phyloP scores from a whole-genome alignment of 2,329 filamentous ascomycete species.

The Colletotrichum sp. region DNA sequence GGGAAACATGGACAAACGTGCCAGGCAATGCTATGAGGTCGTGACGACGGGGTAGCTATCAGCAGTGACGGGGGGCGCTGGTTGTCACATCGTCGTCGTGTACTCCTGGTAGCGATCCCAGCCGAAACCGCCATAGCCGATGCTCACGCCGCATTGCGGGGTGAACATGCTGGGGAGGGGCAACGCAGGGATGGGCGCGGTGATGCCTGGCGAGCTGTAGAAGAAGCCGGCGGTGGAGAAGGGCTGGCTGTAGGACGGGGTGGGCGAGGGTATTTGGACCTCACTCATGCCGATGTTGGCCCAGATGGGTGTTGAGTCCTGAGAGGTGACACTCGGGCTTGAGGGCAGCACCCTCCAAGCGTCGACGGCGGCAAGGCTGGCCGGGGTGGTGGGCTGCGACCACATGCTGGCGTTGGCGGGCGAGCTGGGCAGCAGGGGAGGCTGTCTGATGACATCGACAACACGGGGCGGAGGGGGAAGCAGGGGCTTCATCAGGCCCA shows the following conservation, averaged over 20 bases:
- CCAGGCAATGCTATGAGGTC: constrained; percentile 44
- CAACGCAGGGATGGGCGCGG: constrained; percentile 75
- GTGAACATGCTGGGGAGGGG: constrained; percentile 87
- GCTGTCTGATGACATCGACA: constrained; percentile 87
- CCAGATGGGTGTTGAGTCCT: constrained; percentile 80
- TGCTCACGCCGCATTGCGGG: constrained; percentile 81
- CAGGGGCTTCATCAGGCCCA: constrained; percentile 85
- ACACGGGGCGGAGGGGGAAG: constrained; percentile 86
- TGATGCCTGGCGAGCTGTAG: constrained; percentile 80
- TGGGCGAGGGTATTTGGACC: constrained; percentile 77
- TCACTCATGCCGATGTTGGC: constrained; percentile 77
- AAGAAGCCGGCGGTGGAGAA: constrained; percentile 76
- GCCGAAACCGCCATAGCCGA: constrained; percentile 78
- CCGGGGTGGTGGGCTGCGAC: constrained; percentile 67
- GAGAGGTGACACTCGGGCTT: constrained; percentile 78
- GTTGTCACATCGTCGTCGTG: constrained; percentile 84
- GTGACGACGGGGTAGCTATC: constrained; percentile 53
- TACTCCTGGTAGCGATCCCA: constrained; percentile 90
- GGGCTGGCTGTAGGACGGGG: constrained; percentile 80
- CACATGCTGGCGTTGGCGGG: constrained; percentile 78
- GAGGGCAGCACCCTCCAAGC: constrained; percentile 92
- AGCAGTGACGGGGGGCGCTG: constrained; percentile 49
- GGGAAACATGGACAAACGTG: constrained; percentile 33
- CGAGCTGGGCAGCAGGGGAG: constrained; percentile 84
- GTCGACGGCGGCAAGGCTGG: constrained; percentile 74